These are phyloP conservation scores for Lactifluus echinatus DNA, from an alignment of 768 basidiomycete species.

Conservation along the genomic window DNA sequence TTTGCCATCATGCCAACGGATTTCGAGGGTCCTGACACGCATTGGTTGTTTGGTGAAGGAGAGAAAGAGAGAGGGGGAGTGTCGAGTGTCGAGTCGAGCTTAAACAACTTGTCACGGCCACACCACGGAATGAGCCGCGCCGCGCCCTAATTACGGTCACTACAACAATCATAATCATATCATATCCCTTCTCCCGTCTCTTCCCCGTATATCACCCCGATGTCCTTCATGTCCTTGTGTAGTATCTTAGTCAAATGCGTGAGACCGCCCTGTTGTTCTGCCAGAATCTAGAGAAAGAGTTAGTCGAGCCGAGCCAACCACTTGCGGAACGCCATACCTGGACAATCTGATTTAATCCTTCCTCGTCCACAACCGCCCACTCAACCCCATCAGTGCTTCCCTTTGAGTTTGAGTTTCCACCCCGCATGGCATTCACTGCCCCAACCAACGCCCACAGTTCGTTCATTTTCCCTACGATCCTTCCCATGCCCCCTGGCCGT, in stretches of 20 bases:
- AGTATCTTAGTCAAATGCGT: slow-evolving; percentile 73
- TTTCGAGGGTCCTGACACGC: slow-evolving; percentile 87
- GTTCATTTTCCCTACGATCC: slow-evolving; percentile 64
- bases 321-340: slow-evolving; percentile 39
- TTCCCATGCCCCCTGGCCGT: slow-evolving; percentile 39
- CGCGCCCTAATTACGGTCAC: neutral
- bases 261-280: slow-evolving; percentile 72
- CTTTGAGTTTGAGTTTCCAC: slow-evolving; percentile 40
- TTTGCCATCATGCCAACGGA: slow-evolving; percentile 93
- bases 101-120: neutral
- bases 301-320: neutral
- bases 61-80: neutral
- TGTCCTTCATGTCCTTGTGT: slow-evolving; percentile 45
- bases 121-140: neutral
- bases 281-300: slow-evolving; percentile 45
- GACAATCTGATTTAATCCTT: slow-evolving; percentile 66
- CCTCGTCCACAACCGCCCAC: slow-evolving; percentile 85
- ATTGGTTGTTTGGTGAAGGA: slow-evolving; percentile 33
- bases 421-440: slow-evolving; percentile 51
- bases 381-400: slow-evolving; percentile 40
- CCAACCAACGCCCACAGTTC: slow-evolving; percentile 84
- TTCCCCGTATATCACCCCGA: slow-evolving; percentile 19
- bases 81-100: neutral
- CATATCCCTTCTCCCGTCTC: slow-evolving; percentile 12
- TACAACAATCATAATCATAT: too few species aligned